A percentile compares a stretch with the other conserved stretches of the same genome.
phyloP scores from a whole-genome alignment of 345 rosid genomes.

The Eucalyptus erythrocorys region DNA sequence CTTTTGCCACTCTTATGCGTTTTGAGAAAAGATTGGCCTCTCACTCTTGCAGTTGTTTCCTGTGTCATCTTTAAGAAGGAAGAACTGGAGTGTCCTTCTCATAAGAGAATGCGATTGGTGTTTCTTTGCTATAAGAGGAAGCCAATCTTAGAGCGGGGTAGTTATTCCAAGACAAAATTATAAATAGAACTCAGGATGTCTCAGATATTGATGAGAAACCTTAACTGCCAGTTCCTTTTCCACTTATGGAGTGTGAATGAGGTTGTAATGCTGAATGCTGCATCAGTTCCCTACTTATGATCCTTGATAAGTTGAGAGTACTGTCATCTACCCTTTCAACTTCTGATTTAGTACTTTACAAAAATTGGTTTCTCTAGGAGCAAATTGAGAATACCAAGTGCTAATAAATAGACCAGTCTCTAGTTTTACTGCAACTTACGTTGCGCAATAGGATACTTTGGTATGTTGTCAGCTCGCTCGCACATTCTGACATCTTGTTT shows the following conservation, averaged over 20 bases:
- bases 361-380: neutral
- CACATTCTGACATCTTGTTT: constrained; percentile 15
- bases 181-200: neutral
- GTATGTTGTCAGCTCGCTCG: neutral
- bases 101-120: neutral
- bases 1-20: neutral
- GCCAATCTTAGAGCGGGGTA: neutral
- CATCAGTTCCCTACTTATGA: neutral
- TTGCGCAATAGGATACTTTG: neutral
- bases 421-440: neutral
- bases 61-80: neutral
- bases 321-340: neutral
- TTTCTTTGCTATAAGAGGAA: neutral
- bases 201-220: neutral
- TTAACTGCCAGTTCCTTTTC: neutral
- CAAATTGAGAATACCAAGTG: neutral
- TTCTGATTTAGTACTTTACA: neutral
- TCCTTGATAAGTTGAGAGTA: neutral
- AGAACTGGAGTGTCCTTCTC: neutral
- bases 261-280: neutral
- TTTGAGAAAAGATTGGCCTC: neutral
- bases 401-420: neutral
- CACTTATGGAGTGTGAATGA: neutral
- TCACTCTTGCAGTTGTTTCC: neutral
- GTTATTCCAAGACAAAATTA: neutral